A percentile compares a stretch with the other conserved stretches of the same genome.
Conservation (phyloP, 768 basidiomycete species). For the Tremella yokohamensis region DNA sequence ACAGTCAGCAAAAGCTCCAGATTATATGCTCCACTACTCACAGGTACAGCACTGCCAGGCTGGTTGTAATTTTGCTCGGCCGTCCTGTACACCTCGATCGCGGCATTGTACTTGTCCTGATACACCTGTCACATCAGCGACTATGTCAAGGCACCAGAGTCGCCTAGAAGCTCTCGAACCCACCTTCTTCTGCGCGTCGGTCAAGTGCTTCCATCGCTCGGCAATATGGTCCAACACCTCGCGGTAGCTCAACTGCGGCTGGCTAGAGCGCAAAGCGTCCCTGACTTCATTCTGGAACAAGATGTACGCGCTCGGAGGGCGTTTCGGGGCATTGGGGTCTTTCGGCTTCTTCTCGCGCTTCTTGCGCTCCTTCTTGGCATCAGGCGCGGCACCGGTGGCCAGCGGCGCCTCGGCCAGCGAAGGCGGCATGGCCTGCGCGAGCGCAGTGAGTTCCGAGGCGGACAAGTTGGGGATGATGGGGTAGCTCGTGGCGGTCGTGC, state of each 20-base stretch:
- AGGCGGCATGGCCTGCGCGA: background rate
- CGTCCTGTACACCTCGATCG: too few relatives aligned
- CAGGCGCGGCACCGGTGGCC: background rate
- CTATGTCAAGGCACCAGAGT: too few relatives aligned
- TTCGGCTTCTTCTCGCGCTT: constrained; percentile 66
- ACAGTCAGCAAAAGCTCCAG: background rate
- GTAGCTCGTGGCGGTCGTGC: constrained; percentile 6
- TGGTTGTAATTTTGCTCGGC: background rate
- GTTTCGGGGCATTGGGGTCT: constrained; percentile 92
- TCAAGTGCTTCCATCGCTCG: constrained; percentile 68
- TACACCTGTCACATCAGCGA: constrained; percentile 55
- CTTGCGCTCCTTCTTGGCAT: constrained; percentile 42
- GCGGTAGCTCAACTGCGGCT: constrained; percentile 65
- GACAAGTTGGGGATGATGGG: constrained; percentile 9
- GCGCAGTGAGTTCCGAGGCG: background rate
- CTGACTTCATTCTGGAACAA: constrained; percentile 90
- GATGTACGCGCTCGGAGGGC: constrained; percentile 87
- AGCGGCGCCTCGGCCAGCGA: background rate
- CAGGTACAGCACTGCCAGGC: background rate
- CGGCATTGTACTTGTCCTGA: constrained; percentile 23
- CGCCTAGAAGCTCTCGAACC: constrained; percentile 39
- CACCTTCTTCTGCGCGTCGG: constrained; percentile 70
- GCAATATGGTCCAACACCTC: constrained; percentile 72
- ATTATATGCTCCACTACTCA: too few relatives aligned
- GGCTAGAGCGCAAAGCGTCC: constrained; percentile 62